Evolutionary conservation across 2,329 filamentous ascomycete genomes (phyloP).

Genomic region (Lachnellula willkommii): DNA sequence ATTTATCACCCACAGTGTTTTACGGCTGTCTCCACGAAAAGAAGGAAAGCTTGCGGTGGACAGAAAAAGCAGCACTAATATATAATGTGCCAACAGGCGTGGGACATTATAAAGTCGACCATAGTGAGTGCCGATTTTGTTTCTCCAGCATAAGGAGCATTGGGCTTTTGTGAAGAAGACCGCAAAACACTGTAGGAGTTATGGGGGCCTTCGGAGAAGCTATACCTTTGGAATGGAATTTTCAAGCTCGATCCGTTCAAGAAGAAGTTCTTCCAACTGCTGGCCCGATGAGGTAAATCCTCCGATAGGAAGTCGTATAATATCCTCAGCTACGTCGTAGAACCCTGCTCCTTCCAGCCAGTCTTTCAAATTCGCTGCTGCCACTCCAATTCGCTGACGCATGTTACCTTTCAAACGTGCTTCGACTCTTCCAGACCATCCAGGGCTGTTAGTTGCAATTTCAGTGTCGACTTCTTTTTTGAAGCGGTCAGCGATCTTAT

Average conservation of each 20-base stretch:
- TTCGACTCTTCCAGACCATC: slow-evolving; percentile 25
- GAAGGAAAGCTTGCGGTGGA: too few species aligned
- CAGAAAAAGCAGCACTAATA: too few species aligned
- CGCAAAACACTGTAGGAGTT: too few species aligned
- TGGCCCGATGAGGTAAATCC: slow-evolving; percentile 16
- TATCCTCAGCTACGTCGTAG: slow-evolving; percentile 27
- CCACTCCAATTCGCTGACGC: slow-evolving; percentile 25
- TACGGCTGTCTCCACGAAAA: too few species aligned
- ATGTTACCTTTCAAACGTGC: slow-evolving; percentile 23
- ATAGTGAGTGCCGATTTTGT: too few species aligned
- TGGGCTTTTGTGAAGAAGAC: too few species aligned
- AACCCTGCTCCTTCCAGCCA: slow-evolving; percentile 31
- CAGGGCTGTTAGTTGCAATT: slow-evolving; percentile 21
- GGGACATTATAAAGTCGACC: too few species aligned
- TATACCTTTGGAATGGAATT: slow-evolving; percentile 22
- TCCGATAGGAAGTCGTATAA: slow-evolving; percentile 25
- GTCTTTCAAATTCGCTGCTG: slow-evolving; percentile 26
- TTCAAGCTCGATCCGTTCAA: slow-evolving; percentile 20
- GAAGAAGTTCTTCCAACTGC: slow-evolving; percentile 20
- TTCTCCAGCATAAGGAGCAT: too few species aligned
- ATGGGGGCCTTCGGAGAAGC: not conserved
- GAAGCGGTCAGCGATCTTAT: slow-evolving; percentile 25
- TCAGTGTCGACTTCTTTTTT: slow-evolving; percentile 20
- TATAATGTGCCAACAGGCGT: too few species aligned
- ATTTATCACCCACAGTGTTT: not conserved